Evolutionary conservation across 2,329 filamentous ascomycete species (phyloP).

Genomic region (Fusarium camptoceras): DNA sequence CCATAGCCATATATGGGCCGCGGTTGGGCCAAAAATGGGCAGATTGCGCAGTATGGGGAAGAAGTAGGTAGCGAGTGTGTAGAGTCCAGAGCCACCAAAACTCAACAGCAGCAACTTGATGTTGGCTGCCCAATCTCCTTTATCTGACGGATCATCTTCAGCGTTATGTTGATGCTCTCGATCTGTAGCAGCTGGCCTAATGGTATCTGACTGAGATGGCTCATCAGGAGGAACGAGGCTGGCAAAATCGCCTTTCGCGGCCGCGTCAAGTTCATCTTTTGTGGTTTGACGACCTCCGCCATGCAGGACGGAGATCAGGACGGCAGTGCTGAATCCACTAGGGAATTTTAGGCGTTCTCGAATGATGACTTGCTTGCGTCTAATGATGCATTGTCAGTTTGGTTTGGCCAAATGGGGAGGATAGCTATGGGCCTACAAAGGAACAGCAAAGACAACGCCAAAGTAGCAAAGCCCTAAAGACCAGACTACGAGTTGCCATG

Average conservation of each 20-base stretch:
- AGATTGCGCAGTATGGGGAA: conserved; percentile 84
- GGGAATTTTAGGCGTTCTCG: conserved; percentile 93
- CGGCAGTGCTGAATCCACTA: conserved; percentile 92
- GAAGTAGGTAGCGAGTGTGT: conserved; percentile 91
- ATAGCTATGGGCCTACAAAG: conserved; percentile 63
- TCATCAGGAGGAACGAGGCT: conserved; percentile 55
- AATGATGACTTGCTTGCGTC: conserved; percentile 89
- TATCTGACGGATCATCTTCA: conserved; percentile 21
- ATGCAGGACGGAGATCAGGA: conserved; percentile 92
- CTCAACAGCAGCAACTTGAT: conserved; percentile 67
- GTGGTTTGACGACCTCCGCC: conserved; percentile 60
- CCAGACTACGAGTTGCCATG: conserved; percentile 88
- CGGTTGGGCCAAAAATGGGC: conserved; percentile 82
- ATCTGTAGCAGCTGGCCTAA: conserved; percentile 41
- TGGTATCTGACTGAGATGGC: conserved; percentile 33
- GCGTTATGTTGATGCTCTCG: conserved; percentile 53
- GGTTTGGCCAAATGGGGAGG: neutral
- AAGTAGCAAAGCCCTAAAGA: conserved; percentile 94
- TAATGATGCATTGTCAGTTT: conserved; percentile 41
- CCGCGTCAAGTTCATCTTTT: conserved; percentile 51
- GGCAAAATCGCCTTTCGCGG: conserved; percentile 56
- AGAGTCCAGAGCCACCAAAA: conserved; percentile 69
- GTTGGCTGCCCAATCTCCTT: conserved; percentile 58
- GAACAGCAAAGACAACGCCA: conserved; percentile 95
- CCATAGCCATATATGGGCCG: conserved; percentile 90